These are phyloP conservation scores for Passalora sequoiae DNA, from an alignment of 2,329 filamentous ascomycete genomes.

Conservation along the genomic window DNA sequence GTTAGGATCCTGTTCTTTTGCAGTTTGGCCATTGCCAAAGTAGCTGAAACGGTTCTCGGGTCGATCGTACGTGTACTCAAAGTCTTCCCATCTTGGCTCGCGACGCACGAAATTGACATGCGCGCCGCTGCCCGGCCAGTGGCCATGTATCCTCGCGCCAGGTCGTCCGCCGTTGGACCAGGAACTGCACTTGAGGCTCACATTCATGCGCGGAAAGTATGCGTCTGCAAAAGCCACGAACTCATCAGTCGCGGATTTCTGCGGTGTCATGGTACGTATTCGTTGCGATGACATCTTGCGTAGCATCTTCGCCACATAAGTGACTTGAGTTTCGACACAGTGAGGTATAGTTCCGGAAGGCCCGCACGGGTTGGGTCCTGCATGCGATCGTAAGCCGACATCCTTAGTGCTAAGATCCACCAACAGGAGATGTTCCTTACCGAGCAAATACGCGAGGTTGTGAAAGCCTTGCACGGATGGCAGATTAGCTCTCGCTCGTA, in stretches of 20 bases:
- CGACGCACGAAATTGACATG: constrained; percentile 54
- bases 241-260: constrained; percentile 50
- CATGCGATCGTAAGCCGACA: constrained; percentile 2
- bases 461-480: not conserved
- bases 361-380: constrained; percentile 22
- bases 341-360: constrained; percentile 36
- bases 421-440: constrained; percentile 7
- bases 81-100: constrained; percentile 58
- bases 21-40: constrained; percentile 64
- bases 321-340: constrained; percentile 60
- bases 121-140: constrained; percentile 64
- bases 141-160: constrained; percentile 59
- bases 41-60: constrained; percentile 54
- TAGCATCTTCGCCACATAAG: constrained; percentile 61
- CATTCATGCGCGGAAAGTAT: constrained; percentile 49
- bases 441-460: constrained; percentile 25
- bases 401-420: not conserved
- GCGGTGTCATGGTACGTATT: constrained; percentile 58
- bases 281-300: constrained; percentile 63
- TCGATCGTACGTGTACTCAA: constrained; percentile 48
- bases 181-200: constrained; percentile 60
- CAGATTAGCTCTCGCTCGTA: constrained; percentile 1
- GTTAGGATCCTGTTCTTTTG: constrained; percentile 51
- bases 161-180: constrained; percentile 67
- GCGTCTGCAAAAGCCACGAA: constrained; percentile 35